Base-by-base conservation (phyloP, 139 green algal genomes). In the Ettlia oleoabundans region DNA sequence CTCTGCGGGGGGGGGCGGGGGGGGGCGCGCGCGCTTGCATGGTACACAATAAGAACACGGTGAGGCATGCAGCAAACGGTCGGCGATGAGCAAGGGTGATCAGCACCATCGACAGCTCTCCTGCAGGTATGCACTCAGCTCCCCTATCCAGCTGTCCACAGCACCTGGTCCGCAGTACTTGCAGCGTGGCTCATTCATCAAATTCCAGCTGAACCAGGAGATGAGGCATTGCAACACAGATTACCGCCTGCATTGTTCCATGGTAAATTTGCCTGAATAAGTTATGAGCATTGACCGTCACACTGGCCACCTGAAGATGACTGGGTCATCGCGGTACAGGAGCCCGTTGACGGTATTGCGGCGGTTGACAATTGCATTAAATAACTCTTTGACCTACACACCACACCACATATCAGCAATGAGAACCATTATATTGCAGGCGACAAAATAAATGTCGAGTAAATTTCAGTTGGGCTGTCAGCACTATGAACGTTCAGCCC, bases 261-360 rank as follows among this genome's bases (percentile, higher is more conserved):
- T n/a, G n/a, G n/a, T n/a, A n/a, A n/a, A n/a, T n/a, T n/a, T n/a
- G n/a, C n/a, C n/a, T n/a, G n/a, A n/a, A n/a, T n/a, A n/a, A n/a
- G n/a, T n/a, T n/a, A n/a, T n/a, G n/a, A n/a, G n/a, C n/a, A n/a
- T n/a, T n/a, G n/a, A n/a, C n/a, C n/a, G n/a, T n/a, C n/a, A n/a
- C n/a, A n/a, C n/a, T 5, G 5, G 55, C 55, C 55, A 68, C 0
- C 67, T 76, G 28, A 95, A 81, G 70, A 95, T 91, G 55, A 86
- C 88, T 35, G 89, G 86, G 70, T 95, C 92, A 32, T 93, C 85
- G 2, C 52, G 68, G 76, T 93, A 94, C 18, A 38, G 32, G 32
- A 87, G 6, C 0, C 88, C 85, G 18, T 55, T 94, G 80, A 92
- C 78, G 24, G 84, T 90, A 85, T 95, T 95, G 58, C 82, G 74